Conservation (phyloP, 148 eudicot species). For the Diospyros kaki region DNA sequence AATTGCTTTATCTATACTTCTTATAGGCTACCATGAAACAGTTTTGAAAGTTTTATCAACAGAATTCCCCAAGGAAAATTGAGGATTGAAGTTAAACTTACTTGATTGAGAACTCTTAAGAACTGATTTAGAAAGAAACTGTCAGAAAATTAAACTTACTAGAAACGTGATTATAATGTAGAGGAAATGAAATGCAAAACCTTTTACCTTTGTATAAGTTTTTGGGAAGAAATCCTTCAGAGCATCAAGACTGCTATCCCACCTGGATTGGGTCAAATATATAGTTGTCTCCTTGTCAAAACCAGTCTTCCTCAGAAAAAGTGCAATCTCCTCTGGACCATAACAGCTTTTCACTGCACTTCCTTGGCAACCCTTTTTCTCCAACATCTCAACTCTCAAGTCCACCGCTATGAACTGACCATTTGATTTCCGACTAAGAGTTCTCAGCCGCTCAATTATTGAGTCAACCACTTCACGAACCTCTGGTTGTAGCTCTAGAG, state of each 20-base stretch:
- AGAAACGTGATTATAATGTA: conserved; percentile 1
- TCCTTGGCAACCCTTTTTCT: conserved; percentile 71
- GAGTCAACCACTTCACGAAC: conserved; percentile 81
- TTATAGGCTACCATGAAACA: neutral
- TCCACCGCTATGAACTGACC: conserved; percentile 86
- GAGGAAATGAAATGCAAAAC: conserved; percentile 3
- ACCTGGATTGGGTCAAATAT: conserved; percentile 88
- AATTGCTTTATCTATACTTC: neutral
- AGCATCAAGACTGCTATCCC: conserved; percentile 80
- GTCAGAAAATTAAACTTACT: neutral
- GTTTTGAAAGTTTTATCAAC: neutral
- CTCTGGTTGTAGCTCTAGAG: conserved; percentile 67
- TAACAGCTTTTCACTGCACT: conserved; percentile 62
- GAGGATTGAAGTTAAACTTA: neutral
- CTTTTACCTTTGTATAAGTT: conserved; percentile 92
- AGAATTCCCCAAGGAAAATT: neutral
- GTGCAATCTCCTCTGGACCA: conserved; percentile 68
- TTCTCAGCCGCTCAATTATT: conserved; percentile 71
- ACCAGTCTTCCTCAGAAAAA: conserved; percentile 66
- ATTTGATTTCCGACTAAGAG: conserved; percentile 69
- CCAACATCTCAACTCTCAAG: conserved; percentile 70
- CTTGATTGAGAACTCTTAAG: neutral
- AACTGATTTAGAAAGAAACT: neutral
- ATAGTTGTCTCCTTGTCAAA: conserved; percentile 75
- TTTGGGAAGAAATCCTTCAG: conserved; percentile 85